Base-by-base conservation (phyloP, 257 asterid species). In the Capsicum chinense region DNA sequence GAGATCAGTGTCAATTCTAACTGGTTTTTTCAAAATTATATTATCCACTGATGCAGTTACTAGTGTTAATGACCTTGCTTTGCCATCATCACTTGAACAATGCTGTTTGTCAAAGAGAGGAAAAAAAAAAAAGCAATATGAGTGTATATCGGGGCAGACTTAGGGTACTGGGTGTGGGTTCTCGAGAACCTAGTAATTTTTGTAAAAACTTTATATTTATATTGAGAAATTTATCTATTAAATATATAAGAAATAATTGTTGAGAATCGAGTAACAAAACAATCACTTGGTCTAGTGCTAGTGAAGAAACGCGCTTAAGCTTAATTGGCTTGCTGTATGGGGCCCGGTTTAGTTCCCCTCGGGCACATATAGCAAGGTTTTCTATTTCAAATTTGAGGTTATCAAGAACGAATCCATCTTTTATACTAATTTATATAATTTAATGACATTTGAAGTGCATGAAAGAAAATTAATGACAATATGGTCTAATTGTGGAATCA, bases 21-120 rank as follows among this genome's bases (percentile, higher is more conserved):
- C 92, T 33, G 97, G 90, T 84, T 89, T 95, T 84, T 88, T 92
- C n/a, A 95, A 89, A 83, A 90, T 94, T 93, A 95, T 89, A 89
- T 87, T 95, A 85, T 95, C 99, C 84, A 93, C 93, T 11, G 99
- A 95, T 80, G 99, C 98, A 64, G 99, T 95, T 48, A 94, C 98
- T 66, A 95, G 84, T 81, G 91, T 76, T 48, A 95, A 80, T 33
- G 98, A 91, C 88, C 93, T 90, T 16, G 93, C 90, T n/a, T 91
- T 89, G 88, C 92, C 90, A 87, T 93, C 93, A 83, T 88, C 87
- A 56, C 87, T 69, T 48, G 91, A 90, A 88, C 98, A 95, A 76
- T 95, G 99, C 98, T 95, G 98, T 76, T 54, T 56, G 83, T 80
- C 35, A 80, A 42, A 67, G 67, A 56, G 42, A 12, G 74, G 33